These are phyloP conservation scores for Lithospermum erythrorhizon DNA, from an alignment of 257 asterid genomes.

Conservation along the genomic window DNA sequence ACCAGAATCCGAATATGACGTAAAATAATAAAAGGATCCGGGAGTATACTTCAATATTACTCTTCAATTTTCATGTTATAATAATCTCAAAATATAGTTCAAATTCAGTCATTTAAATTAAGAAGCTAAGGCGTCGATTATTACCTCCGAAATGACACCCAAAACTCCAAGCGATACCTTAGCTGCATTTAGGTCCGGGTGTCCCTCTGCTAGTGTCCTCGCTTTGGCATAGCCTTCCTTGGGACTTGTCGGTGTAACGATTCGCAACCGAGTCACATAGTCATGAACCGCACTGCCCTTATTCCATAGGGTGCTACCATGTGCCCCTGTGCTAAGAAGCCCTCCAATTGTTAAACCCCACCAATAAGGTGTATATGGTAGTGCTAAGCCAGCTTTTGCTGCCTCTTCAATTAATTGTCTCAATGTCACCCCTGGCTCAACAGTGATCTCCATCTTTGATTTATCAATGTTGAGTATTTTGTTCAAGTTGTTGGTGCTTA, in stretches of 20 bases:
- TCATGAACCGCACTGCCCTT: conserved; percentile 22
- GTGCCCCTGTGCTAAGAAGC: conserved; percentile 20
- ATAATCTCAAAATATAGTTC: too few relatives aligned
- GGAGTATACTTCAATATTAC: too few relatives aligned
- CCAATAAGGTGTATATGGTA: conserved; percentile 23
- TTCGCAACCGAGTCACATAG: conserved; percentile 15
- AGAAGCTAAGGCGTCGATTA: too few relatives aligned
- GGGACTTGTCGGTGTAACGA: conserved; percentile 10
- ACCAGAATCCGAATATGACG: too few relatives aligned
- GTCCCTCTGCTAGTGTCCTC: conserved; percentile 9
- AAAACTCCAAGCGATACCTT: conserved; percentile 29
- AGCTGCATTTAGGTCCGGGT: conserved; percentile 19
- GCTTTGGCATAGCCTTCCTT: conserved; percentile 16
- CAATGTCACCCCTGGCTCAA: conserved; percentile 15
- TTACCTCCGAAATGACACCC: conserved; percentile 27
- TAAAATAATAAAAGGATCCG: too few relatives aligned
- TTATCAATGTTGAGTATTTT: not conserved
- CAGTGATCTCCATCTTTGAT: conserved; percentile 13
- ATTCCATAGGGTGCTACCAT: conserved; percentile 27
- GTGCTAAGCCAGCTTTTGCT: conserved; percentile 15
- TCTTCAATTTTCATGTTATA: too few relatives aligned
- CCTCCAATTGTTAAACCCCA: conserved; percentile 28
- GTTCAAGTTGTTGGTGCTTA: conserved; percentile 20
- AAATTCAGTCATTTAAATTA: too few relatives aligned
- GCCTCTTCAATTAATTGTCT: conserved; percentile 12